phyloP scores from a whole-genome alignment of 2,329 filamentous ascomycete species.

The Paracorniculantispora psalliotae region DNA sequence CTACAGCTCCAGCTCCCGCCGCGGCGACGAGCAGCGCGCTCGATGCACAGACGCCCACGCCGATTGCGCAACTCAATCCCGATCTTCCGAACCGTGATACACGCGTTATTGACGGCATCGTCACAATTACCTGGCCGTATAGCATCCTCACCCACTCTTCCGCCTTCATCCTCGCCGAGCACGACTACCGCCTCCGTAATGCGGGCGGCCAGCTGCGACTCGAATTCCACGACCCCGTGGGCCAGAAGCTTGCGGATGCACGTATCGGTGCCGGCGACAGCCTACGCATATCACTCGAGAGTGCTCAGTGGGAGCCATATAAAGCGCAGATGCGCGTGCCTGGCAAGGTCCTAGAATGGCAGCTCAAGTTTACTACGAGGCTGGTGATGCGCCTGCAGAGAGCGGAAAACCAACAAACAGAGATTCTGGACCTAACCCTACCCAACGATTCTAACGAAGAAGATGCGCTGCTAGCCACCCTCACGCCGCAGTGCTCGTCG shows the following conservation, averaged over 20 bases:
- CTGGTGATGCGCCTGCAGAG: slow-evolving; percentile 40
- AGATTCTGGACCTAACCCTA: slow-evolving; percentile 43
- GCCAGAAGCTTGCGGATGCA: slow-evolving; percentile 61
- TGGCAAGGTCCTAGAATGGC: slow-evolving; percentile 52
- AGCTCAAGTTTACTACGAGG: slow-evolving; percentile 49
- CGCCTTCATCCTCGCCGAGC: slow-evolving; percentile 77
- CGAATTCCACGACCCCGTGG: slow-evolving; percentile 66
- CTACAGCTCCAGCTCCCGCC: slow-evolving; percentile 1
- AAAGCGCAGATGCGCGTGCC: slow-evolving; percentile 42
- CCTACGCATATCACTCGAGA: slow-evolving; percentile 63
- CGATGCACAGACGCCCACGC: slow-evolving; percentile 33
- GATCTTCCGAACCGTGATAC: slow-evolving; percentile 36
- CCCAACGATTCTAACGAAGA: slow-evolving; percentile 28
- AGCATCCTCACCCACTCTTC: slow-evolving; percentile 70
- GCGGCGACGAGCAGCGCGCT: slow-evolving; percentile 10
- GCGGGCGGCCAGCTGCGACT: slow-evolving; percentile 76
- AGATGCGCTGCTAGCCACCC: slow-evolving; percentile 13
- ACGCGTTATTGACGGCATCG: slow-evolving; percentile 59
- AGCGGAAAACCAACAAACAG: slow-evolving; percentile 42
- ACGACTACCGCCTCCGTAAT: slow-evolving; percentile 74
- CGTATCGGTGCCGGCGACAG: slow-evolving; percentile 75
- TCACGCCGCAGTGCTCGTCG: slow-evolving; percentile 17
- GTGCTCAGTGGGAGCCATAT: slow-evolving; percentile 60
- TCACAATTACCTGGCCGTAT: slow-evolving; percentile 89
- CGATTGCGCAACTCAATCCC: slow-evolving; percentile 53